phyloP scores from a whole-genome alignment of 768 basidiomycete species.

The Termitomyces titanicus region DNA sequence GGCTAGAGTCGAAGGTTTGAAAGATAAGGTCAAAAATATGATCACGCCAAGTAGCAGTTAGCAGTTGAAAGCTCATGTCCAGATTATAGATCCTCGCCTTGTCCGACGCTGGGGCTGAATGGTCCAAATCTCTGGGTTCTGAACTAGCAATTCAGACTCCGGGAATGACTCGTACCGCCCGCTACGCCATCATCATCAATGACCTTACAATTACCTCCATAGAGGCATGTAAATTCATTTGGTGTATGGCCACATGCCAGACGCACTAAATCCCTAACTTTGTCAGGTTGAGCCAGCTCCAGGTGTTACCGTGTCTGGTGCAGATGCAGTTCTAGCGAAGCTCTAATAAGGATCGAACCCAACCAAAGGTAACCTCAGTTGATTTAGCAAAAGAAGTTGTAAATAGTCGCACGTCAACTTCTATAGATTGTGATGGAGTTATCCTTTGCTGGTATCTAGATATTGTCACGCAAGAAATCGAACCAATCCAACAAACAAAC shows the following conservation, averaged over 20 bases:
- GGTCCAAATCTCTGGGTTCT: constrained; percentile 49
- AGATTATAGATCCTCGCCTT: constrained; percentile 51
- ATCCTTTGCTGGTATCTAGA: not conserved
- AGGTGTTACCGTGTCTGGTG: constrained; percentile 54
- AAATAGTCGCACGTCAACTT: constrained; percentile 4
- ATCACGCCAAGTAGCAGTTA: not conserved
- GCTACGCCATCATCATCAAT: constrained; percentile 66
- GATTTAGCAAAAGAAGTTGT: constrained; percentile 1
- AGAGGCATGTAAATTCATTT: constrained; percentile 39
- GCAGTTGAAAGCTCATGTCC: not conserved
- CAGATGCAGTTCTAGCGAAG: constrained; percentile 53
- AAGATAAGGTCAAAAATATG: constrained; percentile 53
- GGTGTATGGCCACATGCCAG: not conserved
- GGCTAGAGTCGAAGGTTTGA: constrained; percentile 52
- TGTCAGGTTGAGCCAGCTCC: constrained; percentile 45
- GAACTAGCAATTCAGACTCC: constrained; percentile 46
- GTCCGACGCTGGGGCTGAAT: constrained; percentile 51
- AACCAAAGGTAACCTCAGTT: constrained; percentile 14
- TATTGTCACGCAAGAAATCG: not conserved
- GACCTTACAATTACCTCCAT: constrained; percentile 68
- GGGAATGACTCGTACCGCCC: constrained; percentile 53
- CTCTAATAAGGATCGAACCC: constrained; percentile 17
- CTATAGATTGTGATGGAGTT: not conserved
- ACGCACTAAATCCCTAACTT: constrained; percentile 11
- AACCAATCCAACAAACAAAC: not conserved